These are phyloP conservation scores for Lecanicillium sp. DNA, from an alignment of 2,329 filamentous ascomycete genomes.

Conservation along the genomic window DNA sequence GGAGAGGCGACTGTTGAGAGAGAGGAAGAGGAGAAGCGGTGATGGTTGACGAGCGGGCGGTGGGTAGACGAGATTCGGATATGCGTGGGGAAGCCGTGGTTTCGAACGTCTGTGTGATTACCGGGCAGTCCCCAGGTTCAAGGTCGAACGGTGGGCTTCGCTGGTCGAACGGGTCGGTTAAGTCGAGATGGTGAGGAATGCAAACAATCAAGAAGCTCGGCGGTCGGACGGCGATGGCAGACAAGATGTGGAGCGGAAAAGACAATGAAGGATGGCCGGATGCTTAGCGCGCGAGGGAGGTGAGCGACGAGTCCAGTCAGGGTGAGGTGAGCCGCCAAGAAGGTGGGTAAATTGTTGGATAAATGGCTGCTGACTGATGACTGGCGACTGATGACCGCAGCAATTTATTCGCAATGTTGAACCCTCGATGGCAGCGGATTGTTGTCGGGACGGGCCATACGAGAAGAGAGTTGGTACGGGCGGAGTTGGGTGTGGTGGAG, in stretches of 20 bases:
- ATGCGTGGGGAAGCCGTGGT: not conserved
- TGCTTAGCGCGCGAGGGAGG: too few species aligned
- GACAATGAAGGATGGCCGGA: too few species aligned
- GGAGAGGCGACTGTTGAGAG: not conserved
- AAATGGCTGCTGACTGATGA: too few species aligned
- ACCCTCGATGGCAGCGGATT: too few species aligned
- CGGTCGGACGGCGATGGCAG: constrained; percentile 7
- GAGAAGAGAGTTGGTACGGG: not conserved
- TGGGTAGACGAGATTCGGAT: not conserved
- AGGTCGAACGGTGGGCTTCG: not conserved
- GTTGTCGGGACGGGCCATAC: too few species aligned
- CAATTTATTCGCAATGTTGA: too few species aligned
- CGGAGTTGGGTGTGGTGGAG: not conserved
- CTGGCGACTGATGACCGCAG: too few species aligned
- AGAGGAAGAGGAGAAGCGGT: not conserved
- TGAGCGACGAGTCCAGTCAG: too few species aligned
- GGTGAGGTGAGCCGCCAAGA: too few species aligned
- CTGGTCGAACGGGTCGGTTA: not conserved
- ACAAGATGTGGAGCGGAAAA: constrained; percentile 2
- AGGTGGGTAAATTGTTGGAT: too few species aligned
- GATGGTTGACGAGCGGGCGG: not conserved
- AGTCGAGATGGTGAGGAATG: not conserved
- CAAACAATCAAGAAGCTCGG: not conserved
- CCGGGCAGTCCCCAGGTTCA: not conserved
- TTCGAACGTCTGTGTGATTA: too few species aligned